Evolutionary conservation across 1,284 basidiomycete genomes (phyloP).

Genomic region (Sutorius eximius): DNA sequence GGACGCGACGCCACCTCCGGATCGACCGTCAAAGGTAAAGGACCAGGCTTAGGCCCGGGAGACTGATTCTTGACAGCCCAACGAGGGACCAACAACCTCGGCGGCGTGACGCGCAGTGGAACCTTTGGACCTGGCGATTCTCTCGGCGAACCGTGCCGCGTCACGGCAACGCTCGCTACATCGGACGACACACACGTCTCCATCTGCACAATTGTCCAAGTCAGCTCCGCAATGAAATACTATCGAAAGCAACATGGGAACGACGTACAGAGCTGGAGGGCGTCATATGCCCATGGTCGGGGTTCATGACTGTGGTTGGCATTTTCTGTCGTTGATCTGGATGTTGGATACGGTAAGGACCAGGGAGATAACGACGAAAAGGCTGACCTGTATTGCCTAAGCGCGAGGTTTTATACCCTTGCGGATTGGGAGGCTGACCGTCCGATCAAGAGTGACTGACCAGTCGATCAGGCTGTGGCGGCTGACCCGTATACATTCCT

Average conservation of each 20-base stretch:
- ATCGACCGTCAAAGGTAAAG: too few species aligned
- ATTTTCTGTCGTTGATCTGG: not conserved
- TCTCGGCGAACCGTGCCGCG: slow-evolving; percentile 3
- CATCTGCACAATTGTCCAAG: not conserved
- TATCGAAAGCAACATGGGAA: not conserved
- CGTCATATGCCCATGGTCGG: not conserved
- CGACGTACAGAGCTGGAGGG: slow-evolving; percentile 5
- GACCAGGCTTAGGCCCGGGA: too few species aligned
- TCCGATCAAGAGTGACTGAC: not conserved
- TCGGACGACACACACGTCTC: slow-evolving; percentile 7
- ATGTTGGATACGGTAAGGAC: not conserved
- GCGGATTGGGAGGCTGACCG: slow-evolving; percentile 8
- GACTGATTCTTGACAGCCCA: too few species aligned
- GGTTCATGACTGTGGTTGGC: not conserved
- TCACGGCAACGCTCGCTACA: slow-evolving; percentile 3
- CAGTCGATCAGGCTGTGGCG: not conserved
- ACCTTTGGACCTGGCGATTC: not conserved
- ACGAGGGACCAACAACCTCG: too few species aligned
- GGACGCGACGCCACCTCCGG: too few species aligned
- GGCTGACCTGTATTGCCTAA: not conserved
- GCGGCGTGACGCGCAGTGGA: not conserved
- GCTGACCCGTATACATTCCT: slow-evolving; percentile 5
- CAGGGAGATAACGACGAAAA: not conserved
- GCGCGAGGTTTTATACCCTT: slow-evolving; percentile 4
- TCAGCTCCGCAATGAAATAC: not conserved